Evolutionary conservation across 2,329 filamentous ascomycete genomes (phyloP), one percentile per base, ranked within the genome.

Genomic region (Colletotrichum sp.): DNA sequence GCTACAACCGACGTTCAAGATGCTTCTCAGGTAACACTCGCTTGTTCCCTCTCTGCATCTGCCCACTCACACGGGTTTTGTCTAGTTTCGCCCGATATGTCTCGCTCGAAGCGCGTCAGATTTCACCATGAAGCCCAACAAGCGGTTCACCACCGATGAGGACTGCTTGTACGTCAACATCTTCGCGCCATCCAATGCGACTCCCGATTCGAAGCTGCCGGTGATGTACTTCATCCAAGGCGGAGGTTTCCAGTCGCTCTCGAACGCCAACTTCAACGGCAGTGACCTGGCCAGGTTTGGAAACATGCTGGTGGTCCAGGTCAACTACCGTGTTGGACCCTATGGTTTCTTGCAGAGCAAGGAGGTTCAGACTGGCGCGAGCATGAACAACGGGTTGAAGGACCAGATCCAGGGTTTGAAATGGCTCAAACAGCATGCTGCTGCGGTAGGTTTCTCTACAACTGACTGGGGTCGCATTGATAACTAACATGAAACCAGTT

Each of bases 311-410:
- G 91, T 95, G 1, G 93, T 96, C 3, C 93, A 89, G 12, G 90
- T 95, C 84, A 96, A 95, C 84, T 96, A 96, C 81, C 92, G 95
- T 7, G 93, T 96, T 13, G 94, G 94, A 0, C 89, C 91, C 0
- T 95, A 92, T 78, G 94, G 95, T 0, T 96, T 96, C 81, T 87
- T 96, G 15, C 90, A 91, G 3, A 87, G 91, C 71, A 84, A 89
- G 18, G 89, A 93, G 70, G 73, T 65, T 15, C 28, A 64, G 44
- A 48, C 70, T 79, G 80, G 78, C 78, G 89, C 90, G 4, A 90
- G 89, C 73, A 81, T 92, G 44, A 96, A 96, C 82, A 92, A 92
- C 79, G 94, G 94, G 2, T 85, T 96, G 1, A 89, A 90, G 39
- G 94, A 96, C 81, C 93, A 95, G 82, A 86, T 92, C 68, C 93